Evolutionary conservation across 2,329 filamentous ascomycete genomes (phyloP).

Genomic region (Hypoxylon sp.): DNA sequence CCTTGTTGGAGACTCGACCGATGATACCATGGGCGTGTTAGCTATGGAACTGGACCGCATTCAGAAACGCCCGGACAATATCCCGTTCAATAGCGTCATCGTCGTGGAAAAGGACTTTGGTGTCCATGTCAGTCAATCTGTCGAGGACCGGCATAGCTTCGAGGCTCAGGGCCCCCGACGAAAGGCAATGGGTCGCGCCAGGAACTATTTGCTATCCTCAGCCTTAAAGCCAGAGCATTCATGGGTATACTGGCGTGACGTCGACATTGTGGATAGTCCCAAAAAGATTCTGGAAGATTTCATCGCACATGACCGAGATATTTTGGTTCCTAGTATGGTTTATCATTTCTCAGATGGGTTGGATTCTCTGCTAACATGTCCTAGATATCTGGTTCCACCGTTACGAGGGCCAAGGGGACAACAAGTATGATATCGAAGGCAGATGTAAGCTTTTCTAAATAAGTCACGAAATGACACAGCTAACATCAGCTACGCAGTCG

Average conservation of each 20-base stretch:
- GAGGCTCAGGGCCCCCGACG: conserved; percentile 89
- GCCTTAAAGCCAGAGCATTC: conserved; percentile 94
- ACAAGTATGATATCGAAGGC: conserved; percentile 90
- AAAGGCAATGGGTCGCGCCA: conserved; percentile 89
- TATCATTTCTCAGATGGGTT: background rate
- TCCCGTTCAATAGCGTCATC: conserved; percentile 87
- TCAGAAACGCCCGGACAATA: conserved; percentile 83
- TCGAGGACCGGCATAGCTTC: conserved; percentile 88
- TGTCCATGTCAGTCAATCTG: conserved; percentile 79
- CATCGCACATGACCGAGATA: conserved; percentile 91
- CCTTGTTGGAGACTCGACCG: conserved; percentile 90
- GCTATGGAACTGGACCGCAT: conserved; percentile 88
- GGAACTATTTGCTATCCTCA: conserved; percentile 90
- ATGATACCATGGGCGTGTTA: conserved; percentile 92
- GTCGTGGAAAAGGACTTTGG: conserved; percentile 95
- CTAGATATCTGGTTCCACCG: conserved; percentile 97
- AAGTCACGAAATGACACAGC: conserved; percentile 9
- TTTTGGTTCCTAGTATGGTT: conserved; percentile 90
- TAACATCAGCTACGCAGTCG: conserved; percentile 70
- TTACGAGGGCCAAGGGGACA: conserved; percentile 82
- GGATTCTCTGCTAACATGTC: conserved; percentile 28
- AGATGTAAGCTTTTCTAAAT: conserved; percentile 75
- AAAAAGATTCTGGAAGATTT: conserved; percentile 93
- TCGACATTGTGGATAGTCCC: conserved; percentile 94
- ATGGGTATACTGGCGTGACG: conserved; percentile 99